Evolutionary conservation across 2,329 filamentous ascomycete species (phyloP).

Genomic region (Monosporascus sp.): DNA sequence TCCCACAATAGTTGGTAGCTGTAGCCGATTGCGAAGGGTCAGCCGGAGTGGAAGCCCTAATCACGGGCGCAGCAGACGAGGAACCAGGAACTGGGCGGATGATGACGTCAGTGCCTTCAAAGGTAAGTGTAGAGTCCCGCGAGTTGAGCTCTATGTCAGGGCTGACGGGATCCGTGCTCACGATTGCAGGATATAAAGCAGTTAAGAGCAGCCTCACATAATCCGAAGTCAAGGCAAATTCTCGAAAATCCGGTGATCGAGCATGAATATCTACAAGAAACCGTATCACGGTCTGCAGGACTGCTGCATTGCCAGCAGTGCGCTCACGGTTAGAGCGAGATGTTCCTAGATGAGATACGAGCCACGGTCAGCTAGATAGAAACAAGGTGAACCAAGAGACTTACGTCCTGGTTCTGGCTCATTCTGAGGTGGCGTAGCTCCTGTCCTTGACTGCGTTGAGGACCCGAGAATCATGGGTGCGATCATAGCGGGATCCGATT

Average conservation of each 20-base stretch:
- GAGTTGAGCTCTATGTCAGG: conserved; percentile 85
- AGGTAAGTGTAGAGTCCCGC: conserved; percentile 71
- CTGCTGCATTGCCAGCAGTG: conserved; percentile 52
- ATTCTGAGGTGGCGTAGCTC: conserved; percentile 62
- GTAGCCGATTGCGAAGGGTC: conserved; percentile 38
- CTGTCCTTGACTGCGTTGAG: conserved; percentile 37
- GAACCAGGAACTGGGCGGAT: conserved; percentile 66
- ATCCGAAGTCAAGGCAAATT: conserved; percentile 73
- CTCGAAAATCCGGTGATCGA: conserved; percentile 72
- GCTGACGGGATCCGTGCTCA: conserved; percentile 76
- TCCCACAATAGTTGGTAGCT: conserved; percentile 39
- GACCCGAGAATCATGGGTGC: conserved; percentile 21
- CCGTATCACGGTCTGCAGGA: conserved; percentile 70
- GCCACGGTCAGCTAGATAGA: conserved; percentile 10
- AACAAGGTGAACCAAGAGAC: conserved; percentile 14
- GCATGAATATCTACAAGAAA: conserved; percentile 75
- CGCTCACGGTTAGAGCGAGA: conserved; percentile 40
- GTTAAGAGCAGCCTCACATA: conserved; percentile 76
- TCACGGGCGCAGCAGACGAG: conserved; percentile 58
- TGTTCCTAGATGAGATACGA: conserved; percentile 26
- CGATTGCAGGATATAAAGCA: conserved; percentile 80
- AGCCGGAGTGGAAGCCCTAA: conserved; percentile 62
- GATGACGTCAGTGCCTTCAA: conserved; percentile 80
- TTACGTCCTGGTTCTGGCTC: conserved; percentile 51
- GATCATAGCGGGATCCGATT: conserved; percentile 13